A percentile compares a stretch with the other conserved stretches of the same genome.
Evolutionary conservation across 192 early-diverging fungal species (phyloP).

Genomic region (Dissophora ornata): DNA sequence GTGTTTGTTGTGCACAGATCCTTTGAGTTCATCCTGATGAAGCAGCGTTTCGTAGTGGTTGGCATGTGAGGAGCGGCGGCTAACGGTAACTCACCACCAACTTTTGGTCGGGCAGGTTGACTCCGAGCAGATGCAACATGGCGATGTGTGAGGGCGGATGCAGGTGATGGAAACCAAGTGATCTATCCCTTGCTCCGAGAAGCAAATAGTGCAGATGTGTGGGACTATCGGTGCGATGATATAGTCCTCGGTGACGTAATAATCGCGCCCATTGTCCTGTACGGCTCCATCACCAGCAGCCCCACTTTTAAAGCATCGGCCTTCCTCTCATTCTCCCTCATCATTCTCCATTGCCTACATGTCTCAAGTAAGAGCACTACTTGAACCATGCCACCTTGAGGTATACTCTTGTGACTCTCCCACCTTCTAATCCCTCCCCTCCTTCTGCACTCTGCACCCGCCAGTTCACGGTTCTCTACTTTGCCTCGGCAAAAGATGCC

Average conservation of each 20-base stretch:
- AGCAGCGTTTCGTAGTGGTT: no score
- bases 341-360: not conserved
- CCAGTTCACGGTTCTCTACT: conserved; percentile 70
- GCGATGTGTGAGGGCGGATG: no score
- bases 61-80: not conserved
- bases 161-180: no score
- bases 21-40: not conserved
- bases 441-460: not conserved
- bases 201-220: no score
- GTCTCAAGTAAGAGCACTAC: not conserved
- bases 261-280: not conserved
- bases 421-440: not conserved
- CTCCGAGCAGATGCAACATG: conserved; percentile 92
- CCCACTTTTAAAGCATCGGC: no score
- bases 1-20: no score
- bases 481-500: conserved; percentile 67
- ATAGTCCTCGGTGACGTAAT: no score
- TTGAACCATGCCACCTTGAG: no score
- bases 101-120: conserved; percentile 94
- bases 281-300: not conserved
- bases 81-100: conserved; percentile 63
- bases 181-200: no score
- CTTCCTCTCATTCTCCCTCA: no score
- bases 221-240: no score
- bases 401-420: no score